These are phyloP conservation scores for Helicosporidium sp. DNA, from an alignment of 139 green algal genomes.

Conservation along the genomic window DNA sequence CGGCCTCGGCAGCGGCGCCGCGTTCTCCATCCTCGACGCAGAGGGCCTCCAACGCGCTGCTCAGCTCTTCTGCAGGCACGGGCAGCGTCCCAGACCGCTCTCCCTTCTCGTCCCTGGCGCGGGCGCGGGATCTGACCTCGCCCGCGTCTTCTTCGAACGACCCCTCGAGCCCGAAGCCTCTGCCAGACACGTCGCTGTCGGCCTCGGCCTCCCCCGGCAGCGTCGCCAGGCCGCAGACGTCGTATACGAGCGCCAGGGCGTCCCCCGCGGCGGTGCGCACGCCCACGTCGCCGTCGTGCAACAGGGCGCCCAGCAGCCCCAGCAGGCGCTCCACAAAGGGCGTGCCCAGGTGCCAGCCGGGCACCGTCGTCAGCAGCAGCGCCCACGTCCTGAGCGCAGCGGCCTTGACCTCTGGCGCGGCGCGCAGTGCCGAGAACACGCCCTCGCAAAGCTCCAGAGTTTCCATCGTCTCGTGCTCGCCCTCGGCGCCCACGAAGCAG, in stretches of 20 bases:
- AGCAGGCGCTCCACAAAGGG: constrained; percentile 21
- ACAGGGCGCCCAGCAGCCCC: constrained; percentile 13
- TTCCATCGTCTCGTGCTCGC: constrained; percentile 16
- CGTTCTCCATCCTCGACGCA: too few species aligned
- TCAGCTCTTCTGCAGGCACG: too few species aligned
- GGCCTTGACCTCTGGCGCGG: neutral
- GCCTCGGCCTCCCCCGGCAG: constrained; percentile 3
- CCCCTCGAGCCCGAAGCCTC: too few species aligned
- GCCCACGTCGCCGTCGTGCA: constrained; percentile 20
- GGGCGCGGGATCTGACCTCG: too few species aligned
- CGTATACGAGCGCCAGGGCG: constrained; percentile 35
- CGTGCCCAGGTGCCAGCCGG: constrained; percentile 3
- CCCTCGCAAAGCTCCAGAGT: constrained; percentile 23
- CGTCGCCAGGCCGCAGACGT: constrained; percentile 17
- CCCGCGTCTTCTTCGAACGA: too few species aligned
- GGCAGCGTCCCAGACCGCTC: too few species aligned
- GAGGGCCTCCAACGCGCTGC: too few species aligned
- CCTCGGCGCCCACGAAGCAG: constrained; percentile 32
- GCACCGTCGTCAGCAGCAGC: constrained; percentile 41
- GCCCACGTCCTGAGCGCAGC: constrained; percentile 38
- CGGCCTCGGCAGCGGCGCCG: too few species aligned
- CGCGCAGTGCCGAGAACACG: constrained; percentile 7
- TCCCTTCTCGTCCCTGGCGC: too few species aligned
- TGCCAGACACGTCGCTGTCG: too few species aligned
- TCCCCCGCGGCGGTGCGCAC: constrained; percentile 36